Conservation (phyloP, 2,329 filamentous ascomycete species). For the Ceratocystis smalleyi region DNA sequence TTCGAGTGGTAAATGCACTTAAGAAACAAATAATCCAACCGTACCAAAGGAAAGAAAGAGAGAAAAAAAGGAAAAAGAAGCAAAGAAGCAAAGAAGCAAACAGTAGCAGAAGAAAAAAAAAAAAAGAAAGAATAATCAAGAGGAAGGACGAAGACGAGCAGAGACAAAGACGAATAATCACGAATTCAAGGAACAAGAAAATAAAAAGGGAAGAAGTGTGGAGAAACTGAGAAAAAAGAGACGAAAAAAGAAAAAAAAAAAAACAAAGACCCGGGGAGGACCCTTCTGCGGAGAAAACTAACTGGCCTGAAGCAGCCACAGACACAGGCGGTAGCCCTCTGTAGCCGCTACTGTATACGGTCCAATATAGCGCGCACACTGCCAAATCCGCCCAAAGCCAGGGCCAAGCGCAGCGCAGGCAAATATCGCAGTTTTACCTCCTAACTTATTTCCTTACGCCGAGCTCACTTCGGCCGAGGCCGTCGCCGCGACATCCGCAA, state of each 20-base stretch:
- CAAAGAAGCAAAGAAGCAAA: slow-evolving; percentile 16
- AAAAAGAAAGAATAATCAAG: slow-evolving; percentile 9
- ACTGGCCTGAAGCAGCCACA: neutral
- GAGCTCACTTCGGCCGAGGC: slow-evolving; percentile 17
- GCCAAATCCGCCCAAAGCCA: neutral
- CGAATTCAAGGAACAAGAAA: slow-evolving; percentile 1
- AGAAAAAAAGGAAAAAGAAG: slow-evolving; percentile 8
- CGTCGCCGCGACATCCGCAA: slow-evolving; percentile 1
- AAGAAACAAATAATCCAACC: slow-evolving; percentile 9
- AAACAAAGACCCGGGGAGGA: too few species aligned
- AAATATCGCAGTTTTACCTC: slow-evolving; percentile 10
- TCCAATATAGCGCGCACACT: neutral
- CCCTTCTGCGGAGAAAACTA: neutral
- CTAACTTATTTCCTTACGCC: slow-evolving; percentile 15
- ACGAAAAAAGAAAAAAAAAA: too few species aligned
- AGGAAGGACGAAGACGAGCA: slow-evolving; percentile 16
- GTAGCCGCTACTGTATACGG: neutral
- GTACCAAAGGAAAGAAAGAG: neutral
- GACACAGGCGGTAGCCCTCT: neutral
- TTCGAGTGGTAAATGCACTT: slow-evolving; percentile 20
- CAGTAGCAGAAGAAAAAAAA: slow-evolving; percentile 5
- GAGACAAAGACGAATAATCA: slow-evolving; percentile 8
- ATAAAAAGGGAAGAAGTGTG: slow-evolving; percentile 2
- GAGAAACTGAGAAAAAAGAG: slow-evolving; percentile 4
- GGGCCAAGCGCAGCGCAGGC: neutral